phyloP scores from a whole-genome alignment of 2,329 filamentous ascomycete species.

The Aspergillus ochraceus region DNA sequence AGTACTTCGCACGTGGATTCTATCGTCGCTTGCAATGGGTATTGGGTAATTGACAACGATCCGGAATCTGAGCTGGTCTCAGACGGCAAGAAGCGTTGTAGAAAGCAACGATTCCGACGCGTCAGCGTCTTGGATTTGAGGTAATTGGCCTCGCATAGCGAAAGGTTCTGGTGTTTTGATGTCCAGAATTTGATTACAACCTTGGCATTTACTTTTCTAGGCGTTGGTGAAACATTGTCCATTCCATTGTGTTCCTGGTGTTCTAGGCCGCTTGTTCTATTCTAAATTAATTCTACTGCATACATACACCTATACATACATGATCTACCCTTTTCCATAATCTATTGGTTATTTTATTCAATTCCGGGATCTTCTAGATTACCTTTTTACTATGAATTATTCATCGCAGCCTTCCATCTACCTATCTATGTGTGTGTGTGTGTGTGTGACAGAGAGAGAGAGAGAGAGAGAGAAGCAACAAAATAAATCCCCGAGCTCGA shows the following conservation, averaged over 20 bases:
- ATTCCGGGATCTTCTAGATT: too few species aligned
- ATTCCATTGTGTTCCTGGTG: too few species aligned
- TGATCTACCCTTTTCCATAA: too few species aligned
- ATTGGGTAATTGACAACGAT: constrained; percentile 10
- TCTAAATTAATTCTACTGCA: background rate
- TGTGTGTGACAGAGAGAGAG: too few species aligned
- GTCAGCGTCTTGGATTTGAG: constrained; percentile 37
- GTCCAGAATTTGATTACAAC: too few species aligned
- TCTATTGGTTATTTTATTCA: too few species aligned
- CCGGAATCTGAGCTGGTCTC: constrained; percentile 6
- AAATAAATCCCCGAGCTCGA: too few species aligned
- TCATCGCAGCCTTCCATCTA: background rate
- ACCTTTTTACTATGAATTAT: too few species aligned
- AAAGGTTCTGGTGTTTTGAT: background rate
- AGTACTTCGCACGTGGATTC: constrained; percentile 12
- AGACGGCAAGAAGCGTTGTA: constrained; percentile 6
- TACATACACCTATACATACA: background rate
- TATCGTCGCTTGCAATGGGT: constrained; percentile 12
- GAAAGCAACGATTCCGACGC: constrained; percentile 33
- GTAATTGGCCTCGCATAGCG: background rate
- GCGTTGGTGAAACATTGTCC: background rate
- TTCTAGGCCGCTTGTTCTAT: background rate
- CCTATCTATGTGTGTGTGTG: background rate
- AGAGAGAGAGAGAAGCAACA: background rate
- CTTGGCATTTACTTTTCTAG: background rate